These are phyloP conservation scores for Citrullus amarus DNA, from an alignment of 306 rosid species.

Conservation along the genomic window DNA sequence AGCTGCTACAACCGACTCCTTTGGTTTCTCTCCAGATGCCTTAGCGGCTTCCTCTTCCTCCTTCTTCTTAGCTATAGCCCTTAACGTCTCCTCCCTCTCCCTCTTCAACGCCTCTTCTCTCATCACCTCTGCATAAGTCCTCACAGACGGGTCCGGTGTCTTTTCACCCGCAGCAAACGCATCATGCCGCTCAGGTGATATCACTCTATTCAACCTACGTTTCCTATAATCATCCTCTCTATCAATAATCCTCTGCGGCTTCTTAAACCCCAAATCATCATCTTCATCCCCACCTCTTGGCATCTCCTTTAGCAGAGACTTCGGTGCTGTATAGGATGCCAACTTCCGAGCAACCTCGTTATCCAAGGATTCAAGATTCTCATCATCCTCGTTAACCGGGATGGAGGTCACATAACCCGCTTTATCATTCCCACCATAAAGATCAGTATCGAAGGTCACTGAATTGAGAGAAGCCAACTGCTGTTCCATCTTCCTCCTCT, in stretches of 20 bases:
- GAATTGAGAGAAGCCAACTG: conserved; percentile 47
- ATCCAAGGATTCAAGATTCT: conserved; percentile 32
- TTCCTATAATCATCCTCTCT: conserved; percentile 51
- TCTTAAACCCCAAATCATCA: conserved; percentile 34
- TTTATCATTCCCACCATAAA: conserved; percentile 41
- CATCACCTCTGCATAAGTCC: conserved; percentile 62
- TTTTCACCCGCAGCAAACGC: conserved; percentile 60
- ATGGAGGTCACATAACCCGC: conserved; percentile 43
- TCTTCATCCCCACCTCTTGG: conserved; percentile 33
- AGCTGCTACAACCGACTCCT: neutral
- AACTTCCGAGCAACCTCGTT: conserved; percentile 41
- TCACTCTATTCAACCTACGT: conserved; percentile 40
- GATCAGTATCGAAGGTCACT: conserved; percentile 43
- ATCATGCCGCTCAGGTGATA: conserved; percentile 61
- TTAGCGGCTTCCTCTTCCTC: conserved; percentile 52
- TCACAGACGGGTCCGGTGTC: conserved; percentile 48
- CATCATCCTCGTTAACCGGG: conserved; percentile 58
- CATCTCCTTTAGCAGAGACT: conserved; percentile 44
- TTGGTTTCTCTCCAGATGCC: conserved; percentile 15
- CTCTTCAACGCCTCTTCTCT: conserved; percentile 54
- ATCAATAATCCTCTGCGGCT: conserved; percentile 46
- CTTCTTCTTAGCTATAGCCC: conserved; percentile 44
- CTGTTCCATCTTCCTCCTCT: conserved; percentile 52
- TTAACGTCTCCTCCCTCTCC: conserved; percentile 51
- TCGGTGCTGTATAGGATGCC: conserved; percentile 58